These are phyloP conservation scores for Alternaria metachromatica DNA, from an alignment of 2,329 filamentous ascomycete genomes.

Conservation along the genomic window DNA sequence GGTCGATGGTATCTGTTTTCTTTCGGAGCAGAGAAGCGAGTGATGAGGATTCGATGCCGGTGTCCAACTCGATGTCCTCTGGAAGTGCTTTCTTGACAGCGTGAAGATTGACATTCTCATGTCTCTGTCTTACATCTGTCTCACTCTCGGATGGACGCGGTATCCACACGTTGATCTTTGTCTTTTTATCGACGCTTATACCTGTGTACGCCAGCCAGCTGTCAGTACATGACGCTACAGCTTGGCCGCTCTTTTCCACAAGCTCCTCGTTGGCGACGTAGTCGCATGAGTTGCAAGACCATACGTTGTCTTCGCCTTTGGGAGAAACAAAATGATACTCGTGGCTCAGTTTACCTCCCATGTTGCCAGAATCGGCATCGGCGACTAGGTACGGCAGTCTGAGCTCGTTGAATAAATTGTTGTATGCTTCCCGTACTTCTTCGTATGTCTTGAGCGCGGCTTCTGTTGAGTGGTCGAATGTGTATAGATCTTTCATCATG, in stretches of 20 bases:
- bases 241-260: constrained; percentile 54
- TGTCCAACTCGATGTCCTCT: constrained; percentile 69
- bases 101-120: constrained; percentile 60
- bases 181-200: constrained; percentile 70
- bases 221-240: constrained; percentile 20
- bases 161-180: constrained; percentile 66
- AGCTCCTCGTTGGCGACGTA: constrained; percentile 89
- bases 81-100: constrained; percentile 67
- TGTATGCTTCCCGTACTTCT: constrained; percentile 75
- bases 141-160: constrained; percentile 8
- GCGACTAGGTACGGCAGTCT: constrained; percentile 85
- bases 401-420: constrained; percentile 78
- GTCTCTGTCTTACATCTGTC: constrained; percentile 11
- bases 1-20: constrained; percentile 16
- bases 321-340: constrained; percentile 86
- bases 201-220: constrained; percentile 62
- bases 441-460: constrained; percentile 82
- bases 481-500: constrained; percentile 98
- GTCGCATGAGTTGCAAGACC: constrained; percentile 75
- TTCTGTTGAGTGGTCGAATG: constrained; percentile 75
- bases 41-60: constrained; percentile 63
- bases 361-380: constrained; percentile 91
- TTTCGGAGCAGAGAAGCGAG: constrained; percentile 28
- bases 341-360: constrained; percentile 91
- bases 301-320: constrained; percentile 84